Percentiles rank a stretch among this genome's conserved stretches.
Evolutionary conservation across 805 yeast species (phyloP).

Genomic region (Kazachstania martiniae): DNA sequence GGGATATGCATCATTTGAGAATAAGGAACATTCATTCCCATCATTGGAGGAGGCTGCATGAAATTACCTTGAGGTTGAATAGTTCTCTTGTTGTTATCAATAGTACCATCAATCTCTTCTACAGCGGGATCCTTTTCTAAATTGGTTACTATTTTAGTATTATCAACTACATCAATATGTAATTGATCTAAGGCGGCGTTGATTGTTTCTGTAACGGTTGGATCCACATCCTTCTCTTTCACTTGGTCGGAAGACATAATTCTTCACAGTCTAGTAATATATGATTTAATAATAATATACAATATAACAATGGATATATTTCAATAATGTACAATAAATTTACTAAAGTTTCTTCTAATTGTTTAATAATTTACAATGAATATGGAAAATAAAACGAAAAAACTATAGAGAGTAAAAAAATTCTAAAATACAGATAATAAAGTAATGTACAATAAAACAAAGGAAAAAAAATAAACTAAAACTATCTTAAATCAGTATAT

Average conservation of each 20-base stretch:
- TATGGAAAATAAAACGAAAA: conserved; percentile 1
- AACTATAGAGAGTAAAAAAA: not conserved
- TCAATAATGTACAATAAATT: conserved; percentile 3
- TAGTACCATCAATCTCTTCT: not conserved
- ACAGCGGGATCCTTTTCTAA: not conserved
- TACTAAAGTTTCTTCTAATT: conserved; percentile 1
- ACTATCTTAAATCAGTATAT: too few species aligned
- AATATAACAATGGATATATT: conserved; percentile 1
- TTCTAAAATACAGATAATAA: conserved; percentile 1
- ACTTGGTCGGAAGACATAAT: conserved; percentile 8
- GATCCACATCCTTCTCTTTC: conserved; percentile 10
- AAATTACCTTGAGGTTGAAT: not conserved
- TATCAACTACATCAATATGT: conserved; percentile 20
- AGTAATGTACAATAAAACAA: conserved; percentile 4
- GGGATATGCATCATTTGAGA: conserved; percentile 26
- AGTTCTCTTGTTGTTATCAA: not conserved
- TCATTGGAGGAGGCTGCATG: conserved; percentile 18
- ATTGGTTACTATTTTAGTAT: not conserved
- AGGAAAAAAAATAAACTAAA: not conserved
- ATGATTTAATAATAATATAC: too few species aligned
- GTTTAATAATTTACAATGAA: conserved; percentile 5
- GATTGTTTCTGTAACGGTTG: conserved; percentile 20
- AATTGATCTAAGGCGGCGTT: conserved; percentile 25
- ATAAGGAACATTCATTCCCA: conserved; percentile 25
- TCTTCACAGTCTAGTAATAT: too few species aligned